These are phyloP conservation scores for Biscogniauxia sp. DNA, from an alignment of 2,329 filamentous ascomycete species.

Conservation along the genomic window DNA sequence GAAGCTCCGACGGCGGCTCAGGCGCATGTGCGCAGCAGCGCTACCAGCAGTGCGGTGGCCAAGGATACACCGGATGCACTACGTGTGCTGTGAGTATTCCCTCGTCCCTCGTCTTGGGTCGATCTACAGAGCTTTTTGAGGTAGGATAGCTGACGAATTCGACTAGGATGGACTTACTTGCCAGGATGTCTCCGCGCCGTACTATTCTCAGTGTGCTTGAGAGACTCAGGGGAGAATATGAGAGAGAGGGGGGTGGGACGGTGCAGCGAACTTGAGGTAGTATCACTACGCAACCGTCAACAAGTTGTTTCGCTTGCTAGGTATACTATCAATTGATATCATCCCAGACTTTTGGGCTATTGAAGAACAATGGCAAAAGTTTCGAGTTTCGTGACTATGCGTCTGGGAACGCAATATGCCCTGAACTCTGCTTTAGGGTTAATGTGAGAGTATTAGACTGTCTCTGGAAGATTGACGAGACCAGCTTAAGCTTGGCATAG, in stretches of 20 bases:
- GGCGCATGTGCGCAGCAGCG: conserved; percentile 32
- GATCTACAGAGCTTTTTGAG: not conserved
- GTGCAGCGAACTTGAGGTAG: not conserved
- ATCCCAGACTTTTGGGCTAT: too few species aligned
- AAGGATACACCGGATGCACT: conserved; percentile 41
- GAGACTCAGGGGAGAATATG: not conserved
- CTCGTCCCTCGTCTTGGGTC: not conserved
- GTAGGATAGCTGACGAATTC: conserved; percentile 8
- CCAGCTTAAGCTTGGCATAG: too few species aligned
- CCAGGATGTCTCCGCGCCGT: conserved; percentile 36
- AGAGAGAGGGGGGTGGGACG: not conserved
- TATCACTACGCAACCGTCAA: too few species aligned
- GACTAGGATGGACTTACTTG: conserved; percentile 34
- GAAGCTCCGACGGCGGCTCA: conserved; percentile 15
- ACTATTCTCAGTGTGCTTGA: conserved; percentile 39
- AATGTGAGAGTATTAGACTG: too few species aligned
- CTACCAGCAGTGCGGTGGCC: conserved; percentile 41
- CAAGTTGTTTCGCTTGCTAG: too few species aligned
- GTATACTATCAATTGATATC: too few species aligned
- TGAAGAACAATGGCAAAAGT: not conserved
- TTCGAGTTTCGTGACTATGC: not conserved
- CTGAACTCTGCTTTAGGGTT: too few species aligned
- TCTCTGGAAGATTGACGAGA: too few species aligned
- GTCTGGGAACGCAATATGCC: not conserved
- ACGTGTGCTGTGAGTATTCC: conserved; percentile 35